Evolutionary conservation across 441 rosid species (phyloP), one percentile per base, ranked within the genome.

Genomic region (Jatropha podagrica): DNA sequence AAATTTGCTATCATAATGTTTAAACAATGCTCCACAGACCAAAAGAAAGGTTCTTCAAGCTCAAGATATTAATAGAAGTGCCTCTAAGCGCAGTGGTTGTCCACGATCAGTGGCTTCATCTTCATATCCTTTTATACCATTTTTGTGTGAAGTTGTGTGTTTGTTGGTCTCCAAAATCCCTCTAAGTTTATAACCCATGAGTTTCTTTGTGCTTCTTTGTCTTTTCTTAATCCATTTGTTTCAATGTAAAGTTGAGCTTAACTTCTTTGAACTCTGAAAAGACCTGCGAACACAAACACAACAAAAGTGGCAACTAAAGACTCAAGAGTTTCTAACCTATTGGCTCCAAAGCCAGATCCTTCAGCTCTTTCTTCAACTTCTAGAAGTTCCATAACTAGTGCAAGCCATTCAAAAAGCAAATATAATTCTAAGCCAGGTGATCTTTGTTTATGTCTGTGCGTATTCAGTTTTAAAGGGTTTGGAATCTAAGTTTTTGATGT

Each of bases 71-170:
- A 85, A 85, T 75, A 84, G 85, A 80, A 90, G 88, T 76, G 90
- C 91, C 13, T 87, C 93, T 68, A 91, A 92, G 85, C 90, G 89
- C 64, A 84, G 91, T 67, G 92, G 91, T 66, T 81, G 87, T 58
- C 90, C 90, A 38, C 84, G 84, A 72, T 89, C 92, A 41, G 85
- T 76, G 74, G 81, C 85, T 56, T 81, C 91, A 80, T 83, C 95
- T 78, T 85, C 93, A 96, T 96, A 96, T 96, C 99, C 99, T 93
- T 93, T 77, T 63, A 61, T 40, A 68, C 15, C 40, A 63, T 73
- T 69, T 60, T 40, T 71, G 14, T 40, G 20, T 72, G 51, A 7
- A 46, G 27, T 60, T 11, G 17, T 40, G 73, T 32, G 37, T 13
- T 42, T 72, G 71, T 69, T 72, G 69, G 71, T 77, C 48, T 44